phyloP scores from a whole-genome alignment of 2,329 filamentous ascomycete genomes.

The Diaporthe capsici region DNA sequence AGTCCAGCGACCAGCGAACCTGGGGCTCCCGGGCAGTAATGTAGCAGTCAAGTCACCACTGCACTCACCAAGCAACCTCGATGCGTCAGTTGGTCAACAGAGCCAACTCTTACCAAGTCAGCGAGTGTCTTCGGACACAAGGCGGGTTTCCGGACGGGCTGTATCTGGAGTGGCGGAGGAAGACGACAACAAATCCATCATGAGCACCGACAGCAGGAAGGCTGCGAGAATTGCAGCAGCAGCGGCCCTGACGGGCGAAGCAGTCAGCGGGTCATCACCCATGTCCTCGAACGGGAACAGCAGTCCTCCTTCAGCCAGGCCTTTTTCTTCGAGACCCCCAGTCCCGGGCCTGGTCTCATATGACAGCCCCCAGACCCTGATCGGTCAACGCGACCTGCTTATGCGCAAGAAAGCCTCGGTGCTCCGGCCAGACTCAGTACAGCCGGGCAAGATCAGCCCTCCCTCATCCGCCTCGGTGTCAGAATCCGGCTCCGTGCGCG shows the following conservation, averaged over 20 bases:
- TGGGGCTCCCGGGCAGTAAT: conserved; percentile 7
- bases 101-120: conserved; percentile 41
- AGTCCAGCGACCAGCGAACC: conserved; percentile 10
- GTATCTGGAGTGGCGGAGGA: conserved; percentile 60
- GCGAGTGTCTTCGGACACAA: conserved; percentile 8
- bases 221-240: conserved; percentile 43
- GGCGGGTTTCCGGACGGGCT: not conserved
- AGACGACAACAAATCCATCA: conserved; percentile 43
- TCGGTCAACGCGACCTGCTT: conserved; percentile 69
- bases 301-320: conserved; percentile 29
- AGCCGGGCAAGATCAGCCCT: conserved; percentile 7
- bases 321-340: conserved; percentile 47
- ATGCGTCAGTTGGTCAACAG: not conserved
- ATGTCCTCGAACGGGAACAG: conserved; percentile 38
- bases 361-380: conserved; percentile 67
- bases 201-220: conserved; percentile 33
- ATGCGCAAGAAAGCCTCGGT: conserved; percentile 61
- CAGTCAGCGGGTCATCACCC: conserved; percentile 44
- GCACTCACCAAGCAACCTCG: not conserved
- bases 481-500: conserved; percentile 59
- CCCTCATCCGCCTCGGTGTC: conserved; percentile 50
- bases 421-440: conserved; percentile 44
- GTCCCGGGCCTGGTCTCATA: conserved; percentile 65
- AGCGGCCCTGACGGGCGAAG: conserved; percentile 29
- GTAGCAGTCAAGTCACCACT: not conserved